Percentiles rank a stretch among this genome's conserved stretches.
phyloP scores from a whole-genome alignment of 768 basidiomycete species.

The Lactarius tabidus region DNA sequence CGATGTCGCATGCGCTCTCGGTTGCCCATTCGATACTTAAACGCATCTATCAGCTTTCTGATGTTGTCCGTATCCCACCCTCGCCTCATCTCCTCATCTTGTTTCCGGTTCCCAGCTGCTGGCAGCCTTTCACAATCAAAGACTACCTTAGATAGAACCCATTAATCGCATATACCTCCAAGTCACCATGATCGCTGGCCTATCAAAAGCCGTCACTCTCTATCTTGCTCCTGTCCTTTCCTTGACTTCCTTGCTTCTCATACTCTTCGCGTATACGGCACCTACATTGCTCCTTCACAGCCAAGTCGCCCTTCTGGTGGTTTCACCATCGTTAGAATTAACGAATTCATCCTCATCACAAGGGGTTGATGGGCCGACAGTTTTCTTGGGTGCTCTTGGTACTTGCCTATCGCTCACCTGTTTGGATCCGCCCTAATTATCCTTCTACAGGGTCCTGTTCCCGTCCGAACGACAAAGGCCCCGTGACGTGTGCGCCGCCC shows the following conservation, averaged over 20 bases:
- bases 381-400: slow-evolving; percentile 67
- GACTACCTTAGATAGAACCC: slow-evolving; percentile 22
- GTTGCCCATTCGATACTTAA: slow-evolving; percentile 1
- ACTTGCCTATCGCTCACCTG: not conserved
- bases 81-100: not conserved
- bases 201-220: slow-evolving; percentile 63
- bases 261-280: slow-evolving; percentile 64
- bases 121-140: slow-evolving; percentile 23
- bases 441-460: slow-evolving; percentile 60
- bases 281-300: slow-evolving; percentile 57
- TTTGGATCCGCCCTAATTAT: slow-evolving; percentile 2
- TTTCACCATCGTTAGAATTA: slow-evolving; percentile 51
- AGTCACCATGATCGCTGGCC: slow-evolving; percentile 59
- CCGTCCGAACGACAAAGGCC: slow-evolving; percentile 44
- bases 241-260: slow-evolving; percentile 61
- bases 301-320: slow-evolving; percentile 60
- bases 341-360: slow-evolving; percentile 32
- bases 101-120: slow-evolving; percentile 11
- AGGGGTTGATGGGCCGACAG: slow-evolving; percentile 59
- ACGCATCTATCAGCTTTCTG: not conserved
- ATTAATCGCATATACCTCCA: slow-evolving; percentile 17
- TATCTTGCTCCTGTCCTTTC: slow-evolving; percentile 66
- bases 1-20: not conserved
- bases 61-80: not conserved
- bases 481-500: slow-evolving; percentile 52